A percentile compares a stretch with the other conserved stretches of the same genome.
Evolutionary conservation across 78 protist genomes (phyloP).

Genomic region (Dictyostelium purpureum): DNA sequence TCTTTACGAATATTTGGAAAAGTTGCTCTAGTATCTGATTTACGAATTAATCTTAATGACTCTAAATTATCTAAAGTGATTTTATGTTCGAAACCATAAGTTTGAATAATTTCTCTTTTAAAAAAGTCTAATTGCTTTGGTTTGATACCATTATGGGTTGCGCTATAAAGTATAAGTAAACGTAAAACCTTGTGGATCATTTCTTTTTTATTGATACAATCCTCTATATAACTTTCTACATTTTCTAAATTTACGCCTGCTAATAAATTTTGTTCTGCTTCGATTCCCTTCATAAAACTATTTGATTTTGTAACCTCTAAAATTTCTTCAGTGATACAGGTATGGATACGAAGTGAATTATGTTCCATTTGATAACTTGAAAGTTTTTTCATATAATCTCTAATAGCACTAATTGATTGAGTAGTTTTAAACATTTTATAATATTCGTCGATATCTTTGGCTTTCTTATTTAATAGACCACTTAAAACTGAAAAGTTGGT

Average conservation of each 20-base stretch:
- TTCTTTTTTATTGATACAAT: conserved; percentile 70
- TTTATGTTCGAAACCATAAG: neutral
- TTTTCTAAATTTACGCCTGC: neutral
- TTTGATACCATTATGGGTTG: conserved; percentile 80
- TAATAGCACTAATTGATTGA: conserved; percentile 46
- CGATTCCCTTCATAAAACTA: conserved; percentile 42
- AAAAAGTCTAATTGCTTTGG: conserved; percentile 45
- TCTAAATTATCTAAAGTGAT: conserved; percentile 13
- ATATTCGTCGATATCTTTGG: conserved; percentile 49
- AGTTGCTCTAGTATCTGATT: neutral
- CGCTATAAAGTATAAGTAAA: conserved; percentile 81
- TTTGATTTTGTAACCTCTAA: neutral
- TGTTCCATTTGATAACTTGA: conserved; percentile 44
- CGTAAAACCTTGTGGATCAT: conserved; percentile 86
- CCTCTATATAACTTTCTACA: conserved; percentile 77
- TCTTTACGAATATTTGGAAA: conserved; percentile 9
- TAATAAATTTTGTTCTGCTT: conserved; percentile 66
- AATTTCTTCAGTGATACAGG: conserved; percentile 43
- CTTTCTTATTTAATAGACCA: conserved; percentile 75
- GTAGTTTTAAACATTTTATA: conserved; percentile 42
- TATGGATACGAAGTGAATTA: conserved; percentile 25
- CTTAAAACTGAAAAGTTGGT: conserved; percentile 42
- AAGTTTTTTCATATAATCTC: conserved; percentile 73
- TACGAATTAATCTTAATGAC: conserved; percentile 15
- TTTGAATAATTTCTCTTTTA: conserved; percentile 74